Conservation (phyloP, 1,284 basidiomycete species). For the Coniferiporia sulphurascens region DNA sequence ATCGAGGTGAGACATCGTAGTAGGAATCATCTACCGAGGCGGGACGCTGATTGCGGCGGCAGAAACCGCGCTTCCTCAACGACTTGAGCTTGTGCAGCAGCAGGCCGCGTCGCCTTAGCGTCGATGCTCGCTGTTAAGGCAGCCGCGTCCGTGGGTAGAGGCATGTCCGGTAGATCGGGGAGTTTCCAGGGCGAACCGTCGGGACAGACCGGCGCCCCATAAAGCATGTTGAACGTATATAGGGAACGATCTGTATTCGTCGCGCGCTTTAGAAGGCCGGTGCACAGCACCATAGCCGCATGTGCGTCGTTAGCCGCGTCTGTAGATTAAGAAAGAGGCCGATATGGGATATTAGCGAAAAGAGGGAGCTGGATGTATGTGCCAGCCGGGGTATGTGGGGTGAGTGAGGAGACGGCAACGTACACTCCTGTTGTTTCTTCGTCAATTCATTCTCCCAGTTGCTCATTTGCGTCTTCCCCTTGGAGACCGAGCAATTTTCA, state of each 20-base stretch:
- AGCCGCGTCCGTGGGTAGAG: background rate
- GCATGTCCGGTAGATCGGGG: background rate
- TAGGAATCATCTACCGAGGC: too few species aligned
- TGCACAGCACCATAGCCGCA: conserved; percentile 49
- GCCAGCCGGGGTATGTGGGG: too few species aligned
- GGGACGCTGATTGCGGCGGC: too few species aligned
- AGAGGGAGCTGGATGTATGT: too few species aligned
- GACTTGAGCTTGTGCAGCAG: too few species aligned
- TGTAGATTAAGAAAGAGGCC: conserved; percentile 26
- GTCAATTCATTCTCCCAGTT: conserved; percentile 60
- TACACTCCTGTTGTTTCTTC: conserved; percentile 52
- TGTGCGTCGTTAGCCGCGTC: conserved; percentile 73
- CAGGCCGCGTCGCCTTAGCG: background rate
- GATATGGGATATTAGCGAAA: background rate
- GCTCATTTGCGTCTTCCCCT: conserved; percentile 55
- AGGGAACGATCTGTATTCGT: conserved; percentile 35
- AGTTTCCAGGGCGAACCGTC: conserved; percentile 5
- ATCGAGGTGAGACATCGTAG: too few species aligned
- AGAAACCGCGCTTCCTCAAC: too few species aligned
- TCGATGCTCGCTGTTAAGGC: background rate
- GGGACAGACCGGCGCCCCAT: conserved; percentile 29
- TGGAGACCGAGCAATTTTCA: conserved; percentile 43
- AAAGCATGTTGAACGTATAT: conserved; percentile 52
- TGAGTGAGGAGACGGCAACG: conserved; percentile 23
- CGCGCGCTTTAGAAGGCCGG: conserved; percentile 33